Conservation (phyloP, 2,329 filamentous ascomycete genomes). For the Lachnellula arida region DNA sequence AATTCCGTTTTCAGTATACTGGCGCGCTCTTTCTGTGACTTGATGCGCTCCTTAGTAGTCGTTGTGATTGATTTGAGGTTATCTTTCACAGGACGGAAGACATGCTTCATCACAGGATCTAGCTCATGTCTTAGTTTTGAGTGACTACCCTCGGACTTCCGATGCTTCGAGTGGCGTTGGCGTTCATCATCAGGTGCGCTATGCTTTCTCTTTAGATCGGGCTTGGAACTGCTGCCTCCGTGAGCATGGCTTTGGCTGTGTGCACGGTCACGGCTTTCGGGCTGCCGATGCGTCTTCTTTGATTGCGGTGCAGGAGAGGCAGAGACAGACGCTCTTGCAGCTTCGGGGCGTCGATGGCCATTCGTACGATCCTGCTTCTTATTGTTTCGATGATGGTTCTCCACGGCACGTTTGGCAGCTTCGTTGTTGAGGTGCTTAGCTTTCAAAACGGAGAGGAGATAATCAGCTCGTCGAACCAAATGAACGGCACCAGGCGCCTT, state of each 20-base stretch:
- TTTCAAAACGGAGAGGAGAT: slow-evolving; percentile 89
- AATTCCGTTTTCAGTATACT: slow-evolving; percentile 57
- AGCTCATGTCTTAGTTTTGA: slow-evolving; percentile 16
- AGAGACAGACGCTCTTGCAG: slow-evolving; percentile 52
- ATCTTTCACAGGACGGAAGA: slow-evolving; percentile 53
- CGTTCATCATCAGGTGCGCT: slow-evolving; percentile 49
- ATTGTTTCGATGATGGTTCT: slow-evolving; percentile 93
- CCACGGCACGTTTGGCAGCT: slow-evolving; percentile 71
- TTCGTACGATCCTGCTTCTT: slow-evolving; percentile 61
- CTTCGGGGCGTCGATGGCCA: slow-evolving; percentile 56
- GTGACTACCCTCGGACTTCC: slow-evolving; percentile 47
- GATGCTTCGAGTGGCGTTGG: slow-evolving; percentile 46
- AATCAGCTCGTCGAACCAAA: slow-evolving; percentile 89
- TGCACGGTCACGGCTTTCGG: slow-evolving; percentile 43
- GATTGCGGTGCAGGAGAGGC: slow-evolving; percentile 64
- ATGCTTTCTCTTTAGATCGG: slow-evolving; percentile 58
- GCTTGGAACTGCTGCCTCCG: slow-evolving; percentile 34
- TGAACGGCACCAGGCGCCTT: slow-evolving; percentile 97
- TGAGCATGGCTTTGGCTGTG: slow-evolving; percentile 40
- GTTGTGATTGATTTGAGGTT: slow-evolving; percentile 56
- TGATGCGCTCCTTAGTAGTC: slow-evolving; percentile 58
- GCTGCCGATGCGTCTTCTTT: slow-evolving; percentile 36
- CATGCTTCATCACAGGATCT: slow-evolving; percentile 38
- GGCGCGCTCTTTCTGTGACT: slow-evolving; percentile 57
- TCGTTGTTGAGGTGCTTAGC: slow-evolving; percentile 75